These are phyloP conservation scores for Paralagenidium karlingii DNA, from an alignment of 352 stramenopile genomes.

Conservation along the genomic window DNA sequence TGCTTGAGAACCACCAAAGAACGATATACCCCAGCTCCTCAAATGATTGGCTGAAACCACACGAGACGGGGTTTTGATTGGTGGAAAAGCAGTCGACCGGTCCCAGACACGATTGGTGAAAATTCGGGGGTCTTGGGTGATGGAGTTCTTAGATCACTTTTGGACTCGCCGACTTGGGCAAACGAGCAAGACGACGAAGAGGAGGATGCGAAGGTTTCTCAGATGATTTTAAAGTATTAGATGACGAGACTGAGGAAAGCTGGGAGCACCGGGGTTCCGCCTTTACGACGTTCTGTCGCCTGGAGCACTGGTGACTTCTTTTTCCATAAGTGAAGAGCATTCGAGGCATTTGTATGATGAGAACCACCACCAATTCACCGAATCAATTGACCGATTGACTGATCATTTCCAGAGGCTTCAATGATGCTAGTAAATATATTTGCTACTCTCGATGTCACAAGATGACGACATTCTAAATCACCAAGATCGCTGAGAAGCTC, in stretches of 20 bases:
- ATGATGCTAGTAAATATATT: conserved; percentile 84
- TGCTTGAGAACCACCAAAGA: too few relatives aligned
- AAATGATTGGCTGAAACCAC: too few relatives aligned
- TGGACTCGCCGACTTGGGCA: too few relatives aligned
- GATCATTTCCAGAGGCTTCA: conserved; percentile 14
- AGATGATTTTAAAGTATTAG: conserved; percentile 84
- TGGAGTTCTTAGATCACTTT: too few relatives aligned
- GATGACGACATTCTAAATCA: conserved; percentile 84
- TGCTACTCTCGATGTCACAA: conserved; percentile 87
- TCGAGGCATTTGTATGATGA: conserved; percentile 91
- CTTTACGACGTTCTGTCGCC: conserved; percentile 72
- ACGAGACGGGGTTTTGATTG: too few relatives aligned
- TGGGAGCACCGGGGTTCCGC: conserved; percentile 20
- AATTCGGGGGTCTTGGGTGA: too few relatives aligned
- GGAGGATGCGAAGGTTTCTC: too few relatives aligned
- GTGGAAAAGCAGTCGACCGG: too few relatives aligned
- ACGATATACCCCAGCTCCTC: too few relatives aligned
- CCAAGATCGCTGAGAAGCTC: conserved; percentile 85
- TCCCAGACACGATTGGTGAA: too few relatives aligned
- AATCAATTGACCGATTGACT: conserved; percentile 4
- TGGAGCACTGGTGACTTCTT: conserved; percentile 19
- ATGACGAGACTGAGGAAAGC: conserved; percentile 84
- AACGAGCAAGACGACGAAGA: too few relatives aligned
- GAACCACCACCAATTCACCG: conserved; percentile 17
- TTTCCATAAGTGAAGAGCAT: conserved; percentile 71